phyloP scores from a whole-genome alignment of 2,329 filamentous ascomycete species.

The Aspergillus sp. region DNA sequence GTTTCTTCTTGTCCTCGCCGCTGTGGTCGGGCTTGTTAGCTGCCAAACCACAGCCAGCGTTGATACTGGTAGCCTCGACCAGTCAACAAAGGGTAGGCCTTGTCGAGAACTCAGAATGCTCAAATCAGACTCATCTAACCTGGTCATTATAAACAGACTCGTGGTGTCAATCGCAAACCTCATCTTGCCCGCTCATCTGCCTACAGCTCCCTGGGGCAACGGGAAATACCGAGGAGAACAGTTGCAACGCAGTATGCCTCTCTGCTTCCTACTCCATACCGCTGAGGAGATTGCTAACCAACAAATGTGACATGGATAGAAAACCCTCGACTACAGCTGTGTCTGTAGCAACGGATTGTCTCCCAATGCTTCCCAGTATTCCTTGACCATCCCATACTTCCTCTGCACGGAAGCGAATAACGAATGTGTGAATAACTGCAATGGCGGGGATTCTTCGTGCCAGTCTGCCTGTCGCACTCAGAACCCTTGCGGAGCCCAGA shows the following conservation, averaged over 20 bases:
- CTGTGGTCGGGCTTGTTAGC: background rate
- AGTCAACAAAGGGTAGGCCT: conserved; percentile 31
- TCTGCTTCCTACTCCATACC: background rate
- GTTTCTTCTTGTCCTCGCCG: background rate
- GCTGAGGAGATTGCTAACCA: background rate
- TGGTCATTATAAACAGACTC: conserved; percentile 22
- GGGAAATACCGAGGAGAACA: conserved; percentile 30
- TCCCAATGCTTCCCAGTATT: conserved; percentile 59
- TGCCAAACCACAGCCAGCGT: conserved; percentile 15
- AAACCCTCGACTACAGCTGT: conserved; percentile 51
- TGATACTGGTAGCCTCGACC: conserved; percentile 31
- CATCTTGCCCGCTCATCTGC: conserved; percentile 42
- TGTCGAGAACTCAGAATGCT: background rate
- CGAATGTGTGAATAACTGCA: conserved; percentile 51
- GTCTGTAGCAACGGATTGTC: conserved; percentile 50
- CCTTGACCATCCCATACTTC: conserved; percentile 59
- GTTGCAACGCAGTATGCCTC: conserved; percentile 34
- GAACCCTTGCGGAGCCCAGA: conserved; percentile 59
- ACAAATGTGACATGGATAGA: conserved; percentile 16
- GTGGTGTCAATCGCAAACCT: conserved; percentile 41
- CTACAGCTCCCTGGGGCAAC: conserved; percentile 34
- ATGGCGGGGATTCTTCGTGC: conserved; percentile 43
- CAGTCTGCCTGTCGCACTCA: conserved; percentile 47
- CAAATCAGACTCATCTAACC: conserved; percentile 1
- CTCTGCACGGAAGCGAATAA: conserved; percentile 55